Conservation (phyloP, 257 asterid genomes). For the Euphrasia confusa region DNA sequence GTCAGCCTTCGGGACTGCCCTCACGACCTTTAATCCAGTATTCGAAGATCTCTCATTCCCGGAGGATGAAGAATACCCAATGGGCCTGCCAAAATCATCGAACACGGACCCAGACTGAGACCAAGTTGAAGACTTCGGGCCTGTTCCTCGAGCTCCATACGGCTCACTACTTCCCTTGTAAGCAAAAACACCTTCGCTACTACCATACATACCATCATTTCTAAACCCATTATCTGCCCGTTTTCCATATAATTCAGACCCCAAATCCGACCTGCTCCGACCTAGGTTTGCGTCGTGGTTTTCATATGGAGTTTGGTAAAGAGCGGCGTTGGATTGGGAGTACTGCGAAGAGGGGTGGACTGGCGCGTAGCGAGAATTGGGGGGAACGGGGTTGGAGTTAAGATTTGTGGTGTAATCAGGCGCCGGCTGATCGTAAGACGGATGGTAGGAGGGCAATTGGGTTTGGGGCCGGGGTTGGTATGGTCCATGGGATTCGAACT, state of each 20-base stretch:
- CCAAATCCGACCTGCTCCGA: slow-evolving; percentile 54
- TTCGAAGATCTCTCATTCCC: slow-evolving; percentile 42
- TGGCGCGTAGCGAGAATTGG: slow-evolving; percentile 46
- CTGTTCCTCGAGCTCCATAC: slow-evolving; percentile 90
- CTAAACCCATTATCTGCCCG: slow-evolving; percentile 45
- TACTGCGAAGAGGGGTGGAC: slow-evolving; percentile 37
- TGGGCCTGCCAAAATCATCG: slow-evolving; percentile 96
- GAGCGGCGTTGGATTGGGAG: slow-evolving; percentile 32
- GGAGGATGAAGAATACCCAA: slow-evolving; percentile 46
- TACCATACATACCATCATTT: slow-evolving; percentile 43
- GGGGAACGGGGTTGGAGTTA: slow-evolving; percentile 33
- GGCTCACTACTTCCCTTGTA: slow-evolving; percentile 77
- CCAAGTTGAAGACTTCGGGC: slow-evolving; percentile 72
- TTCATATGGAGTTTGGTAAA: slow-evolving; percentile 37
- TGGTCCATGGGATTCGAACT: slow-evolving; percentile 42
- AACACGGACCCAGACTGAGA: slow-evolving; percentile 36
- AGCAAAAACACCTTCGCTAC: slow-evolving; percentile 66
- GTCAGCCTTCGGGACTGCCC: slow-evolving; percentile 84
- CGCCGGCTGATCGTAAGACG: slow-evolving; percentile 46
- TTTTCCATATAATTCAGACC: slow-evolving; percentile 47
- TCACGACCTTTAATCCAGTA: slow-evolving; percentile 58
- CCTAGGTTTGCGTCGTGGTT: slow-evolving; percentile 37
- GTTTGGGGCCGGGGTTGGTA: slow-evolving; percentile 42
- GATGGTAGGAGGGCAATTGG: slow-evolving; percentile 37
- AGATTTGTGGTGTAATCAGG: slow-evolving; percentile 35